Percentiles rank a stretch among this genome's conserved stretches.
These are phyloP conservation scores for Lipomyces oligophaga DNA, from an alignment of 805 yeast species.

Conservation along the genomic window DNA sequence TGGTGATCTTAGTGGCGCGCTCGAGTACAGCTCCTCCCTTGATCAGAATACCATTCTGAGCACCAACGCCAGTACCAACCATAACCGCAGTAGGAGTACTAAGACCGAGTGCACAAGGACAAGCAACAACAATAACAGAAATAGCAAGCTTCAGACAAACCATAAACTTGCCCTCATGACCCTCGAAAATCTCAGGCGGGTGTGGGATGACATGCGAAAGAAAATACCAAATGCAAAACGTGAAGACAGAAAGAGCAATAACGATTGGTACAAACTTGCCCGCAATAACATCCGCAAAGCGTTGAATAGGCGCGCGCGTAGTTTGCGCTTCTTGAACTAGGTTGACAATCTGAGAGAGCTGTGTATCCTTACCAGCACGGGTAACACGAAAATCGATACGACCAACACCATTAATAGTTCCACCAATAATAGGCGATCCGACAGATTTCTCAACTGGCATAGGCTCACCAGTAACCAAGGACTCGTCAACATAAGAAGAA, in stretches of 20 bases:
- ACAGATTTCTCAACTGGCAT: slow-evolving; percentile 59
- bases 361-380: slow-evolving; percentile 76
- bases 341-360: slow-evolving; percentile 78
- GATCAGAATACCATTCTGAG: slow-evolving; percentile 79
- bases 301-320: slow-evolving; percentile 83
- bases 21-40: slow-evolving; percentile 93
- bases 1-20: slow-evolving; percentile 57
- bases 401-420: slow-evolving; percentile 81
- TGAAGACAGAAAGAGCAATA: slow-evolving; percentile 54
- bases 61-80: slow-evolving; percentile 98
- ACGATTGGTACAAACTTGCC: slow-evolving; percentile 80
- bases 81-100: slow-evolving; percentile 98
- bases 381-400: slow-evolving; percentile 64
- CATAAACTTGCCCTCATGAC: slow-evolving; percentile 53
- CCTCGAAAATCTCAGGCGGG: slow-evolving; percentile 50
- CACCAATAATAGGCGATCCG: slow-evolving; percentile 76
- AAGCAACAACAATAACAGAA: slow-evolving; percentile 92
- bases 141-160: slow-evolving; percentile 76
- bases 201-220: slow-evolving; percentile 38
- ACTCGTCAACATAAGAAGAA: slow-evolving; percentile 79
- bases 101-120: slow-evolving; percentile 96
- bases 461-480: slow-evolving; percentile 89
- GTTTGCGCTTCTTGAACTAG: slow-evolving; percentile 88
- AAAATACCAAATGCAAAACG: slow-evolving; percentile 63
- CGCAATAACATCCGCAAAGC: slow-evolving; percentile 80